Evolutionary conservation across 257 asterid genomes (phyloP).

Genomic region (Catharanthus roseus): DNA sequence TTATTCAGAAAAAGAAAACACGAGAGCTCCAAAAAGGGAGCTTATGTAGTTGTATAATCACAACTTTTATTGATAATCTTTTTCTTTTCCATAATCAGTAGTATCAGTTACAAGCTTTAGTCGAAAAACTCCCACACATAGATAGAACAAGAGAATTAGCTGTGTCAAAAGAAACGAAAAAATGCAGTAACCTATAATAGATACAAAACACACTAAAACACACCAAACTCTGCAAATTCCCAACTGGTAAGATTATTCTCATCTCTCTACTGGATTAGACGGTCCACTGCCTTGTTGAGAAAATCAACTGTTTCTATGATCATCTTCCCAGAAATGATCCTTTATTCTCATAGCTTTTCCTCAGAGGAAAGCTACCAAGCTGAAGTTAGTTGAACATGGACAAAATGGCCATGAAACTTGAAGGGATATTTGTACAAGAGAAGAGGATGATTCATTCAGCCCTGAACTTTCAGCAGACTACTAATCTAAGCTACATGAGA

Average conservation of each 20-base stretch:
- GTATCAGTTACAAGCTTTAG: constrained; percentile 21
- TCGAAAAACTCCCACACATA: constrained; percentile 12
- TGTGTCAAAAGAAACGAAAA: not conserved
- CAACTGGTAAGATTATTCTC: too few relatives aligned
- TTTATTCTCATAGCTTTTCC: constrained; percentile 14
- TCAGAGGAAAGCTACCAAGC: constrained; percentile 11
- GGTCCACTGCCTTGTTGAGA: not conserved
- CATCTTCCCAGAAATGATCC: not conserved
- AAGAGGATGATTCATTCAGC: constrained; percentile 9
- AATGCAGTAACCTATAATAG: not conserved
- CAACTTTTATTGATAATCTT: not conserved
- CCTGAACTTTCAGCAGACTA: constrained; percentile 12
- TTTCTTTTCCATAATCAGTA: not conserved
- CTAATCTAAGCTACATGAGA: constrained; percentile 3
- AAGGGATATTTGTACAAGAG: not conserved
- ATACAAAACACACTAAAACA: constrained; percentile 19
- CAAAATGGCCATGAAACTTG: not conserved
- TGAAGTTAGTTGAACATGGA: constrained; percentile 1
- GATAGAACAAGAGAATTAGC: constrained; percentile 3
- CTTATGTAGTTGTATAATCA: too few relatives aligned
- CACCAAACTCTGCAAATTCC: constrained; percentile 15
- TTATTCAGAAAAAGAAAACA: too few relatives aligned
- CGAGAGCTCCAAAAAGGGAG: too few relatives aligned
- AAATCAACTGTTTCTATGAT: not conserved
- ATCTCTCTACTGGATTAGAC: too few relatives aligned